Percentiles rank a stretch among this genome's conserved stretches.
Evolutionary conservation across 768 basidiomycete genomes (phyloP).

Genomic region (Leccinellum luteum): DNA sequence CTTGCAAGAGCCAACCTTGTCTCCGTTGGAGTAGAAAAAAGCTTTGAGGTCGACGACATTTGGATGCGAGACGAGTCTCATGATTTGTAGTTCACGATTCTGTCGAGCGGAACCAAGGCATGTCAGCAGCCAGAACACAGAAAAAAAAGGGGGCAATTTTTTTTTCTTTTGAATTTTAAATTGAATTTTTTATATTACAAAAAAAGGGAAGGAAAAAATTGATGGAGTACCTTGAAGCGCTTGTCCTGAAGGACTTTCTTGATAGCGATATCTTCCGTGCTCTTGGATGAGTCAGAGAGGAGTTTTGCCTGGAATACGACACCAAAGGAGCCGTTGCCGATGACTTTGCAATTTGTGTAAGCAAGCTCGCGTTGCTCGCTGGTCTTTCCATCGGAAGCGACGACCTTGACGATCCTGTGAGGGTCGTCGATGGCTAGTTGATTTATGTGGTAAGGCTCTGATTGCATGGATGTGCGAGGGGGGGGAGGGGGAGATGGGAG

Average conservation of each 20-base stretch:
- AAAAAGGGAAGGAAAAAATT: constrained; percentile 12
- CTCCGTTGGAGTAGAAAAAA: constrained; percentile 99
- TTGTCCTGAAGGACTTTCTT: constrained; percentile 99
- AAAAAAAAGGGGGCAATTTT: not conserved
- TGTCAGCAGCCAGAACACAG: constrained; percentile 17
- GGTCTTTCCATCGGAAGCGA: constrained; percentile 92
- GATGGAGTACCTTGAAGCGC: constrained; percentile 86
- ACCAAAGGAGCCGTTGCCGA: constrained; percentile 98
- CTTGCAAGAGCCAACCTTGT: constrained; percentile 68
- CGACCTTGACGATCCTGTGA: constrained; percentile 92
- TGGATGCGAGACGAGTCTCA: constrained; percentile 94
- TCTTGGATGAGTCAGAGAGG: constrained; percentile 57
- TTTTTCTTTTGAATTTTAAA: not conserved
- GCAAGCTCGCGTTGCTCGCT: constrained; percentile 84
- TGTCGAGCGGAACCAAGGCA: constrained; percentile 31
- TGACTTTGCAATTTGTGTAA: constrained; percentile 97
- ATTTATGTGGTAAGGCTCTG: constrained; percentile 24
- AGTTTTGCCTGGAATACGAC: constrained; percentile 97
- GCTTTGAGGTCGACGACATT: constrained; percentile 97
- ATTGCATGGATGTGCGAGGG: constrained; percentile 24
- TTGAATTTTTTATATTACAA: not conserved
- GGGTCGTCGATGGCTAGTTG: constrained; percentile 86
- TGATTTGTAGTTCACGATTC: constrained; percentile 99
- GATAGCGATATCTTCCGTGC: constrained; percentile 91
- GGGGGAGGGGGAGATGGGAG: constrained; percentile 29